phyloP scores from a whole-genome alignment of 108 stramenopile species.

The Phaeodactylum tricornutum region DNA sequence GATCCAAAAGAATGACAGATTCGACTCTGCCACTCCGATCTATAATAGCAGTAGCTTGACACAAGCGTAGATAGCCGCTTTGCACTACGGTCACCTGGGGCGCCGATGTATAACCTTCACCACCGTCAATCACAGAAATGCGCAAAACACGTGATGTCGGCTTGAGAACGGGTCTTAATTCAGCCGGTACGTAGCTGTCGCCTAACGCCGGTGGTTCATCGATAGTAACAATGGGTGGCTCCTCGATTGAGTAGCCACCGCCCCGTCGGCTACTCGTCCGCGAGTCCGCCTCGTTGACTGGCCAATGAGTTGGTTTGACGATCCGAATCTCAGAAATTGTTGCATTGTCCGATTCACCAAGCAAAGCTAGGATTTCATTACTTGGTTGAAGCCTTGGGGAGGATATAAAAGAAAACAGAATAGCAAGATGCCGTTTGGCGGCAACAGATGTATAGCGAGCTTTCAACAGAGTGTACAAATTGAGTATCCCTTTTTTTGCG shows the following conservation, averaged over 20 bases:
- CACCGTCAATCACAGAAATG: conserved; percentile 70
- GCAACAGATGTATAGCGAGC: conserved; percentile 67
- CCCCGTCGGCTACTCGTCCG: conserved; percentile 57
- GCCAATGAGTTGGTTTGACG: conserved; percentile 1
- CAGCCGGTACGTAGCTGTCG: conserved; percentile 50
- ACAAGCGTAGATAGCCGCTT: conserved; percentile 2
- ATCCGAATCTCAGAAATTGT: conserved; percentile 45
- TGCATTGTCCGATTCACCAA: conserved; percentile 83
- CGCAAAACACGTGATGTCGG: conserved; percentile 57
- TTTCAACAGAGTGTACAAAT: conserved; percentile 68
- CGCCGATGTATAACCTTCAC: conserved; percentile 39
- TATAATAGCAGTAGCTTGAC: conserved; percentile 61
- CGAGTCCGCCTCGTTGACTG: conserved; percentile 19
- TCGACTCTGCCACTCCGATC: conserved; percentile 57
- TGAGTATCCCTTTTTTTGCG: conserved; percentile 65
- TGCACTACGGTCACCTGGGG: conserved; percentile 47
- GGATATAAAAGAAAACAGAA: conserved; percentile 79
- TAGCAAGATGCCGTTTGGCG: conserved; percentile 75
- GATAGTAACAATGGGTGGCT: conserved; percentile 24
- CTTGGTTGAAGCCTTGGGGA: conserved; percentile 65
- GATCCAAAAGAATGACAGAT: conserved; percentile 55
- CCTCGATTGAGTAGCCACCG: conserved; percentile 58
- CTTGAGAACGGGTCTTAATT: conserved; percentile 33
- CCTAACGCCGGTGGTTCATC: conserved; percentile 73
- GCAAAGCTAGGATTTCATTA: conserved; percentile 52